phyloP scores from a whole-genome alignment of 768 basidiomycete genomes.

The Phallus indusiatus region DNA sequence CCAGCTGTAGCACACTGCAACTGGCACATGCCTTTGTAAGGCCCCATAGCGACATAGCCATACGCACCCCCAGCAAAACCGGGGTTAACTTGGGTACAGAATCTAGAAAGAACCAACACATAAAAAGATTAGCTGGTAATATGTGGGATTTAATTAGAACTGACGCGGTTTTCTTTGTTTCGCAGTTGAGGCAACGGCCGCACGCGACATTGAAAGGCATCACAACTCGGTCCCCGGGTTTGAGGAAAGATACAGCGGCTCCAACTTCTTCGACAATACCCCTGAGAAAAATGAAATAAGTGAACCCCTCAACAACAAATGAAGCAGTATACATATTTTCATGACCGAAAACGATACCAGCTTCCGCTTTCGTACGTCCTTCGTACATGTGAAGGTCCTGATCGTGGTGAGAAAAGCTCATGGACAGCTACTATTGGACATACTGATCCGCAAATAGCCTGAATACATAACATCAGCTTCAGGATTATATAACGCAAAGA shows the following conservation, averaged over 20 bases:
- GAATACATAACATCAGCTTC: not conserved
- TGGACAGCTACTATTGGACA: not conserved
- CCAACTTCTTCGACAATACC: slow-evolving; percentile 46
- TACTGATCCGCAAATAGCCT: slow-evolving; percentile 8
- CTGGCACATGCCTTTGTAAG: slow-evolving; percentile 31
- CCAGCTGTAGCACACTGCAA: not conserved
- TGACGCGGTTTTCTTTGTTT: slow-evolving; percentile 37
- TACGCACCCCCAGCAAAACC: slow-evolving; percentile 35
- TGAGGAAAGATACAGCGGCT: slow-evolving; percentile 34
- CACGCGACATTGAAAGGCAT: slow-evolving; percentile 54
- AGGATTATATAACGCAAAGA: no score
- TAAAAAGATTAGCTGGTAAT: not conserved
- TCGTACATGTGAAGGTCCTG: slow-evolving; percentile 51
- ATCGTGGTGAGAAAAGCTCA: not conserved
- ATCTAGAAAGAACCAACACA: slow-evolving; percentile 13
- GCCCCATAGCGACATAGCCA: slow-evolving; percentile 50
- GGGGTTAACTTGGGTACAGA: slow-evolving; percentile 50
- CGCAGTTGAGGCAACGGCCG: slow-evolving; percentile 48
- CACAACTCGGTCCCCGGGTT: slow-evolving; percentile 50
- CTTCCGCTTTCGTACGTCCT: slow-evolving; percentile 40
- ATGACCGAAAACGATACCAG: slow-evolving; percentile 45
- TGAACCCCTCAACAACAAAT: not conserved
- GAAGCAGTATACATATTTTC: slow-evolving; percentile 34
- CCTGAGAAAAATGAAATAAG: slow-evolving; percentile 10
- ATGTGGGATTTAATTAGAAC: not conserved